These are phyloP conservation scores for Zoysia japonica DNA, from an alignment of 176 grass and related monocot species.

Conservation along the genomic window DNA sequence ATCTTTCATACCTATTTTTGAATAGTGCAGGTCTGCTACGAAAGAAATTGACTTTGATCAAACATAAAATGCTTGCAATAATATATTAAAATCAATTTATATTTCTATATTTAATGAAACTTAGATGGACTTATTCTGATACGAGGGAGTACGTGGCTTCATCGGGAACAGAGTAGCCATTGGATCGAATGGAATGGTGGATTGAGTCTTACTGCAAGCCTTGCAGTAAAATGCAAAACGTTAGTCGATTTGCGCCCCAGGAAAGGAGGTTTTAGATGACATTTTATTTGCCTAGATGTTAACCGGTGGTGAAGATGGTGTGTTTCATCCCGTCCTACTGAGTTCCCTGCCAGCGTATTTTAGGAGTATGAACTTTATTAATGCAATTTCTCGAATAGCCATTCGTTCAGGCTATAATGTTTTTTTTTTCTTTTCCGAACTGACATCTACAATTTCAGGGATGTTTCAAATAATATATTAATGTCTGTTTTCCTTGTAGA, in stretches of 20 bases:
- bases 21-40: conserved; percentile 33
- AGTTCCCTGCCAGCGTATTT: not conserved
- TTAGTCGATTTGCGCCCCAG: not conserved
- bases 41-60: conserved; percentile 40
- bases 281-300: conserved; percentile 18
- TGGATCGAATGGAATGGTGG: no score
- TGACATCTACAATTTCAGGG: not conserved
- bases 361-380: not conserved
- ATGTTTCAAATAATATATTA: not conserved
- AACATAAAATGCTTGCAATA: conserved; percentile 76
- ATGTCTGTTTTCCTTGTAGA: not conserved
- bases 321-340: not conserved
- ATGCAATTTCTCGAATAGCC: not conserved
- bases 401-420: not conserved
- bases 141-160: no score
- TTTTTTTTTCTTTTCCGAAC: not conserved
- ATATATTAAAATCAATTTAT: conserved; percentile 22
- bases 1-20: not conserved
- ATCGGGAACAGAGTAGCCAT: no score
- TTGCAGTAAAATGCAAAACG: not conserved
- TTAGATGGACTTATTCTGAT: no score
- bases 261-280: not conserved
- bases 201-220: conserved; percentile 32
- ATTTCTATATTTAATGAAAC: no score
- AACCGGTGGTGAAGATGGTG: not conserved